A percentile compares a stretch with the other conserved stretches of the same genome.
Evolutionary conservation across 2,329 filamentous ascomycete species (phyloP).

Genomic region (Knufia petricola): DNA sequence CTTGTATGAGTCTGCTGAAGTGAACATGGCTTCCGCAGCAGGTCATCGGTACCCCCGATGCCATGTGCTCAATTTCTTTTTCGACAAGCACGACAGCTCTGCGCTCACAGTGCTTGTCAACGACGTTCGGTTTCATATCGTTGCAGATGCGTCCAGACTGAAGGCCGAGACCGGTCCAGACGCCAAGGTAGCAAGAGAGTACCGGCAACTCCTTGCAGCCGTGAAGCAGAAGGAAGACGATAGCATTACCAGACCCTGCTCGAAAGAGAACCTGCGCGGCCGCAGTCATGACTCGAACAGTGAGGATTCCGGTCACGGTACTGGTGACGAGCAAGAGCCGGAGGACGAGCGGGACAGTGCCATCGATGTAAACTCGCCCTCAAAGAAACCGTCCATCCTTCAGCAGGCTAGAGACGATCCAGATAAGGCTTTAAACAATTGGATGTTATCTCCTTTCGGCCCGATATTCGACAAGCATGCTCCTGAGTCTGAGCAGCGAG

Average conservation of each 20-base stretch:
- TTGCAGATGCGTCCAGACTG: slow-evolving; percentile 8
- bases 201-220: not conserved
- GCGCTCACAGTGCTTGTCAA: slow-evolving; percentile 10
- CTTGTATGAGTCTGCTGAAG: not conserved
- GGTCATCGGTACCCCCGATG: slow-evolving; percentile 3
- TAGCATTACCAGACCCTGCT: not conserved
- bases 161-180: not conserved
- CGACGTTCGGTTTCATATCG: slow-evolving; percentile 10
- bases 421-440: slow-evolving; percentile 9
- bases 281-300: not conserved
- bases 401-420: not conserved
- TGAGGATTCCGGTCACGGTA: not conserved
- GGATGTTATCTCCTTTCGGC: slow-evolving; percentile 9
- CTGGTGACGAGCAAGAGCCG: not conserved
- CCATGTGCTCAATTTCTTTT: slow-evolving; percentile 13
- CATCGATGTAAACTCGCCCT: not conserved
- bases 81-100: slow-evolving; percentile 7
- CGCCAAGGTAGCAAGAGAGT: not conserved
- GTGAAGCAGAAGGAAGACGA: not conserved
- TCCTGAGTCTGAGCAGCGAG: not conserved
- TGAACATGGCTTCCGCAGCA: not conserved
- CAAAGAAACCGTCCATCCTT: not conserved
- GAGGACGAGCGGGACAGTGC: slow-evolving; percentile 1
- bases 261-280: not conserved
- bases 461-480: slow-evolving; percentile 1